Evolutionary conservation across 1,139 yeast species (phyloP), one percentile per base, ranked within the genome.

Genomic region (Taphrina flavorubra): DNA sequence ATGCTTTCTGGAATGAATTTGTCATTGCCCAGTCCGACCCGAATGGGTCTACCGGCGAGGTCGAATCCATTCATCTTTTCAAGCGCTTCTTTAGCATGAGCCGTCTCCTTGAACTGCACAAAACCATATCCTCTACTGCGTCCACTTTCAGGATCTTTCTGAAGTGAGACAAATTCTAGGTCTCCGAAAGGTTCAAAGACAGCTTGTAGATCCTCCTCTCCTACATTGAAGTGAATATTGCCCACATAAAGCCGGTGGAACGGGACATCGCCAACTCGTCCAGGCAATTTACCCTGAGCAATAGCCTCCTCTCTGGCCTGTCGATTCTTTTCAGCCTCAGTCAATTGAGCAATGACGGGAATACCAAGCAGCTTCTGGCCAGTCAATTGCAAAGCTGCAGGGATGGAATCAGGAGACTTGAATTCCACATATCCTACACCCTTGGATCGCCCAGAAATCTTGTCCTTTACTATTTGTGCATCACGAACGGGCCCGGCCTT

Each of bases 351-450:
- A 68, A 78, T 74, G 20, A 79, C 75, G 1, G 81, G 81, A 47
- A 79, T 77, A 8, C 80, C 81, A 42, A 78, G 71, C 31, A 79
- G 73, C 56, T 72, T 74, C 69, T 77, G 76, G 25, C 81, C 81
- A 7, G 80, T 78, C 73, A 79, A 69, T 37, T 72, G 73, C 37
- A 79, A 71, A 1, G 81, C 81, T 58, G 73, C 73, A 13, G 74
- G 71, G 0, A 79, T 79, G 2, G 78, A 70, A 39, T 75, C 78
- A n/a, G 71, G 71, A 40, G 77, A 72, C 16, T 72, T 71, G 68
- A 79, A 79, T 68, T 79, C 81, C n/a, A 79, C 80, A 72, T 77
- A 79, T 10, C 79, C 81, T 40, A 79, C 78, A 13, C 75, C 81
- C 65, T 78, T 78, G 3, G 81, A 77, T 7, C 80, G 74, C 39